A percentile compares a stretch with the other conserved stretches of the same genome.
Evolutionary conservation across 2,329 filamentous ascomycete species (phyloP).

Genomic region (Cladophialophora carrionii): DNA sequence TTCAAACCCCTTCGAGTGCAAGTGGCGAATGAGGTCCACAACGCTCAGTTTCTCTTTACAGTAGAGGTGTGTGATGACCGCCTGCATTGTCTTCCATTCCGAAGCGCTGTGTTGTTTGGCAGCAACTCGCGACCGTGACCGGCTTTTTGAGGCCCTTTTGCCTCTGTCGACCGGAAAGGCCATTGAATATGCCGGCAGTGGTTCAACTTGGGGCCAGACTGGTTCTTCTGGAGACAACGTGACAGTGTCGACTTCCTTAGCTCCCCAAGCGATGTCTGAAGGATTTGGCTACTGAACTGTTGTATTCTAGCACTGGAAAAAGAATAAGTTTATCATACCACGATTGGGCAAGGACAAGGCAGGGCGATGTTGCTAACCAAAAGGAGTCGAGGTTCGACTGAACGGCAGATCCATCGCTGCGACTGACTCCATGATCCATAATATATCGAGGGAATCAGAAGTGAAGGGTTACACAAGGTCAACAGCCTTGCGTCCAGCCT

Average conservation of each 20-base stretch:
- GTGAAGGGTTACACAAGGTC: neutral
- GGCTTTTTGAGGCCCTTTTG: neutral
- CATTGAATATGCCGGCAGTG: neutral
- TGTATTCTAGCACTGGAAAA: neutral
- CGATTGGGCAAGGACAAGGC: neutral
- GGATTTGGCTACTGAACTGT: neutral
- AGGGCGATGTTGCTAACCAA: neutral
- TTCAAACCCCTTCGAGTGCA: slow-evolving; percentile 11
- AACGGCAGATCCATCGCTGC: neutral
- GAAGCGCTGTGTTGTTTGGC: slow-evolving; percentile 14
- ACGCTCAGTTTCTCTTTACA: slow-evolving; percentile 3
- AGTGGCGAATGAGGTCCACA: slow-evolving; percentile 6
- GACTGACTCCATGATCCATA: neutral
- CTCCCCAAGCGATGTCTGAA: neutral
- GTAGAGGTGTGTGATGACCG: slow-evolving; percentile 16
- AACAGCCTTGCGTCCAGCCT: neutral
- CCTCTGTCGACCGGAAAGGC: neutral
- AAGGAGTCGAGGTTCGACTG: neutral
- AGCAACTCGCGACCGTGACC: neutral
- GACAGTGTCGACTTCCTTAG: neutral
- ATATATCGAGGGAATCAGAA: neutral
- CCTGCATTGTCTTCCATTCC: slow-evolving; percentile 16
- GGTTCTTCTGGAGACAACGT: neutral
- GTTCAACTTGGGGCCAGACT: neutral
- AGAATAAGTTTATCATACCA: neutral